Conservation (phyloP, 352 stramenopile genomes). For the Phytophthora meadii region DNA sequence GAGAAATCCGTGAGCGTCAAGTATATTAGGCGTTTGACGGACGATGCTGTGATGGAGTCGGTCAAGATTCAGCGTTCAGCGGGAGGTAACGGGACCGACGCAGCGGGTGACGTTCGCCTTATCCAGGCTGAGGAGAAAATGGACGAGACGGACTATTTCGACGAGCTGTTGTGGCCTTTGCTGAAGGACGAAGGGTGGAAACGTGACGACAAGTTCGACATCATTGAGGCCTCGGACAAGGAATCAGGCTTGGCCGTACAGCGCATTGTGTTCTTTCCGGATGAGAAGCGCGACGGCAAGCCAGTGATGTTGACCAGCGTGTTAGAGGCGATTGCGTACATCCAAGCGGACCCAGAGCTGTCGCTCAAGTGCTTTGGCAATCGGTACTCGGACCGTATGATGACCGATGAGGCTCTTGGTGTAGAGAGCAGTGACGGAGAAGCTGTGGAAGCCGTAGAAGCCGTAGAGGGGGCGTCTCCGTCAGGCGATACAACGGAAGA, state of each 20-base stretch:
- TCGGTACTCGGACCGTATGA: conserved; percentile 56
- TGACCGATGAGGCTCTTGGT: conserved; percentile 49
- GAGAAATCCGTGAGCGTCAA: conserved; percentile 70
- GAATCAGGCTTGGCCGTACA: conserved; percentile 49
- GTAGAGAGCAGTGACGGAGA: conserved; percentile 34
- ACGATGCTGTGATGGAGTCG: conserved; percentile 77
- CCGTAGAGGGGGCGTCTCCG: conserved; percentile 2
- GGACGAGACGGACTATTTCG: conserved; percentile 78
- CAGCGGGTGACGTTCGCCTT: conserved; percentile 22
- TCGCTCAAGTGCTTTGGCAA: conserved; percentile 77
- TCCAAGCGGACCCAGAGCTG: conserved; percentile 54
- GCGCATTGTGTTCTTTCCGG: conserved; percentile 44
- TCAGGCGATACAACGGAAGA: conserved; percentile 9
- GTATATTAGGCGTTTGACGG: conserved; percentile 74
- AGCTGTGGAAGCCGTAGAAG: conserved; percentile 18
- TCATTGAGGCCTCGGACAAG: conserved; percentile 56
- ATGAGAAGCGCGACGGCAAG: conserved; percentile 26
- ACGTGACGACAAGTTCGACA: conserved; percentile 55
- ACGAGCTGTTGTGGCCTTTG: conserved; percentile 82
- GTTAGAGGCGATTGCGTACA: conserved; percentile 60
- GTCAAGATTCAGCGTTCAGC: conserved; percentile 57
- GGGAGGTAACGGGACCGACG: conserved; percentile 34
- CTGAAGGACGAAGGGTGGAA: conserved; percentile 78
- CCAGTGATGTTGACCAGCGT: conserved; percentile 55
- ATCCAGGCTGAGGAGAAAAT: conserved; percentile 48